phyloP scores from a whole-genome alignment of 1,284 basidiomycete species.

The Irpex sp. region DNA sequence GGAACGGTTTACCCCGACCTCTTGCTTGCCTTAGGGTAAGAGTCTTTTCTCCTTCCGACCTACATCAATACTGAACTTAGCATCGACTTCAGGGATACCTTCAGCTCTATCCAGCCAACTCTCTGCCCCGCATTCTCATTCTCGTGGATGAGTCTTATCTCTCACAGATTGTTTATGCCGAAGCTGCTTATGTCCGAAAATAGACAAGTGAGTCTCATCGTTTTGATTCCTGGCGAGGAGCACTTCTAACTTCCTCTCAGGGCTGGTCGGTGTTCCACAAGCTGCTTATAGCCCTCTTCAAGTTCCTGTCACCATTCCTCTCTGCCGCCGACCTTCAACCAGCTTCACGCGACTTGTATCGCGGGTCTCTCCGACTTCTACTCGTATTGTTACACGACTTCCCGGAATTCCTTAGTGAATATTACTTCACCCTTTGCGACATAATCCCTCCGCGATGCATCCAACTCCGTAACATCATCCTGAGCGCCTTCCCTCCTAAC shows the following conservation, averaged over 20 bases:
- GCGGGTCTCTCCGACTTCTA: slow-evolving; percentile 88
- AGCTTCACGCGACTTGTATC: slow-evolving; percentile 88
- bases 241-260: slow-evolving; percentile 30
- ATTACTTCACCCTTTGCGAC: slow-evolving; percentile 95
- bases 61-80: background rate
- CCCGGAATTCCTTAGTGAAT: slow-evolving; percentile 96
- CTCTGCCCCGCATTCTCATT: slow-evolving; percentile 99
- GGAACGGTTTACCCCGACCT: slow-evolving; percentile 88
- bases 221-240: background rate
- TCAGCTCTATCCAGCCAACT: slow-evolving; percentile 93
- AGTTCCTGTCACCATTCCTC: slow-evolving; percentile 92
- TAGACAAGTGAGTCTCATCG: slow-evolving; percentile 55
- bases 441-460: slow-evolving; percentile 91
- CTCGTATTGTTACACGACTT: slow-evolving; percentile 97
- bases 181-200: slow-evolving; percentile 85
- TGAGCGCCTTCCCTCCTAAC: slow-evolving; percentile 93
- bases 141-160: slow-evolving; percentile 96
- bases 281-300: slow-evolving; percentile 87
- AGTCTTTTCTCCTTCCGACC: background rate
- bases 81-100: slow-evolving; percentile 71
- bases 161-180: slow-evolving; percentile 97
- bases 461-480: slow-evolving; percentile 95
- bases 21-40: slow-evolving; percentile 83
- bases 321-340: slow-evolving; percentile 77
- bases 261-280: slow-evolving; percentile 98